These are phyloP conservation scores for Kwoniella heveanensis DNA, from an alignment of 768 basidiomycete species.

Conservation along the genomic window DNA sequence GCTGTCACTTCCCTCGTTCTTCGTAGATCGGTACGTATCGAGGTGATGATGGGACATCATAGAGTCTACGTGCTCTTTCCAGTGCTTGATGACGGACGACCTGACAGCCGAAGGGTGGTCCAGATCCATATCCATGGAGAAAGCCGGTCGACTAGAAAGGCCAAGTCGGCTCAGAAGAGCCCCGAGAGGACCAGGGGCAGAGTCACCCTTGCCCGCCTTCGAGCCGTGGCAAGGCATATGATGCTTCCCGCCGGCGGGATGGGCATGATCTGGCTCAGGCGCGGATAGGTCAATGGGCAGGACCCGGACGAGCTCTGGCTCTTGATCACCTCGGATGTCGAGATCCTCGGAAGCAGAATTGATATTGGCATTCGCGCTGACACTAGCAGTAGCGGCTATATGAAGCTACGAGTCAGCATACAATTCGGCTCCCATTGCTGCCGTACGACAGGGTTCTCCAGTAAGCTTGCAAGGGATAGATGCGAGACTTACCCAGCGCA, in stretches of 20 bases:
- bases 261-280: neutral
- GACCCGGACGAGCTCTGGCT: neutral
- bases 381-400: conserved; percentile 23
- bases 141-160: conserved; percentile 4
- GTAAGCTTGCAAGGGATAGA: no score
- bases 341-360: conserved; percentile 1
- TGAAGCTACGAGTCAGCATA: neutral
- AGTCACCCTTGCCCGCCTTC: neutral
- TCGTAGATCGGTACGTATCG: neutral
- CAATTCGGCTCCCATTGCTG: neutral
- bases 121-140: neutral
- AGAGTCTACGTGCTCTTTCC: conserved; percentile 7
- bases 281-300: neutral
- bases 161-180: conserved; percentile 17
- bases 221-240: neutral
- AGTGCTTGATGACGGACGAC: conserved; percentile 5
- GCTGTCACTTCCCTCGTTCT: neutral
- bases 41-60: conserved; percentile 4
- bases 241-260: neutral
- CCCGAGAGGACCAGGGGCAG: conserved; percentile 4
- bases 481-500: conserved; percentile 35
- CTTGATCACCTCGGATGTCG: conserved; percentile 2
- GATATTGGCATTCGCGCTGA: conserved; percentile 21
- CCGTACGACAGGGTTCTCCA: no score
- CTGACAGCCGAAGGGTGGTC: conserved; percentile 5